A percentile compares a stretch with the other conserved stretches of the same genome.
phyloP scores from a whole-genome alignment of 495 filamentous ascomycete species.

The Bacidia gigantensis region DNA sequence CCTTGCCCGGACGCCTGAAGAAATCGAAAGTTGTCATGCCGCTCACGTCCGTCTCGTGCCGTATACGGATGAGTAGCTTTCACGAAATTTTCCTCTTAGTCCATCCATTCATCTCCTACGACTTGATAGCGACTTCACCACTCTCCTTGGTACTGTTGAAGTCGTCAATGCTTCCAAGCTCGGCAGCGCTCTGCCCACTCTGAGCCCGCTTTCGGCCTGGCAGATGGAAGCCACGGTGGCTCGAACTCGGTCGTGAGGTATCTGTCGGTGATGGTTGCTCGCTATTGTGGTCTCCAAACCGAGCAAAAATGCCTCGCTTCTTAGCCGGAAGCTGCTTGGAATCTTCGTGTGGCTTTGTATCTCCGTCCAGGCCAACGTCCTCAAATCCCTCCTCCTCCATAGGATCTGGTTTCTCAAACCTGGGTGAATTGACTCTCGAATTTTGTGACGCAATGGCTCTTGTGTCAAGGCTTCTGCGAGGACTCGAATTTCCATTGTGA shows the following conservation, averaged over 20 bases:
- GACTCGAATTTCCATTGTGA: constrained; percentile 38
- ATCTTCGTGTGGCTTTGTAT: constrained; percentile 38
- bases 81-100: not conserved
- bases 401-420: constrained; percentile 37
- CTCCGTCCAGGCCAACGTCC: constrained; percentile 62
- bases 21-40: not conserved
- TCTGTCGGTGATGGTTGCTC: constrained; percentile 28
- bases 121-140: constrained; percentile 21
- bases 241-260: constrained; percentile 34
- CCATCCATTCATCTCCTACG: not conserved
- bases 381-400: constrained; percentile 73
- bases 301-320: constrained; percentile 72
- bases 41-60: no score
- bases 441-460: constrained; percentile 43
- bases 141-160: constrained; percentile 18
- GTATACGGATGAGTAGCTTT: no score
- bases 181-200: constrained; percentile 55
- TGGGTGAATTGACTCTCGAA: constrained; percentile 32
- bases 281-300: constrained; percentile 53
- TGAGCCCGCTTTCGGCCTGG: constrained; percentile 60
- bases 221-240: constrained; percentile 48
- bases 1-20: not conserved
- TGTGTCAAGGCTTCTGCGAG: constrained; percentile 71
- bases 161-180: constrained; percentile 44
- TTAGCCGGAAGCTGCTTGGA: constrained; percentile 45